Conservation (phyloP, 192 early-diverging fungal genomes). For the Coemansia sp. region DNA sequence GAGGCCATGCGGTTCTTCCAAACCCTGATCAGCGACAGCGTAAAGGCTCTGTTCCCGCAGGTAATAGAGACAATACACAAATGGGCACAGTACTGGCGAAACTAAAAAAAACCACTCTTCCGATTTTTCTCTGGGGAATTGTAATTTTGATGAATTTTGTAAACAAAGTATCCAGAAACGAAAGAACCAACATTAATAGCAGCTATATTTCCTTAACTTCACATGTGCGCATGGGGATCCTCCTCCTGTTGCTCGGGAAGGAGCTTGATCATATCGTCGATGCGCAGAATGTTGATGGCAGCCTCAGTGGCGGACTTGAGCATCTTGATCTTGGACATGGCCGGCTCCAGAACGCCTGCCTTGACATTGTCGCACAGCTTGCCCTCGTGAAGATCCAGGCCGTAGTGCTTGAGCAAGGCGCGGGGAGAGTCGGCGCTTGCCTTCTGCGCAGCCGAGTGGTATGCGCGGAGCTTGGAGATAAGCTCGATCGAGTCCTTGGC, state of each 20-base stretch:
- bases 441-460: constrained; percentile 90
- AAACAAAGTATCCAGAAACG: background rate
- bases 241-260: constrained; percentile 51
- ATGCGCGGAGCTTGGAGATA: constrained; percentile 93
- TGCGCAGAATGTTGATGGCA: constrained; percentile 94
- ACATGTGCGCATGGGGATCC: constrained; percentile 58
- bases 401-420: constrained; percentile 79
- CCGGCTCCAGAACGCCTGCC: constrained; percentile 95
- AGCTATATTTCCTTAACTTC: background rate
- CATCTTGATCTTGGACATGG: constrained; percentile 97
- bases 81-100: constrained; percentile 84
- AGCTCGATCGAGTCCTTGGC: constrained; percentile 98
- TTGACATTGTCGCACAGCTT: constrained; percentile 88
- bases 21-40: constrained; percentile 87
- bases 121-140: background rate
- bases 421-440: constrained; percentile 67
- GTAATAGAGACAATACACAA: constrained; percentile 98
- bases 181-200: background rate
- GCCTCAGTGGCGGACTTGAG: constrained; percentile 98
- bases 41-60: constrained; percentile 94
- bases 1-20: constrained; percentile 96
- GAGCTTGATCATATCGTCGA: constrained; percentile 89
- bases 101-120: constrained; percentile 6
- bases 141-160: background rate
- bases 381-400: constrained; percentile 93